Evolutionary conservation across 371 early-diverging fungal genomes (phyloP).

Genomic region (Enterospora canceri): DNA sequence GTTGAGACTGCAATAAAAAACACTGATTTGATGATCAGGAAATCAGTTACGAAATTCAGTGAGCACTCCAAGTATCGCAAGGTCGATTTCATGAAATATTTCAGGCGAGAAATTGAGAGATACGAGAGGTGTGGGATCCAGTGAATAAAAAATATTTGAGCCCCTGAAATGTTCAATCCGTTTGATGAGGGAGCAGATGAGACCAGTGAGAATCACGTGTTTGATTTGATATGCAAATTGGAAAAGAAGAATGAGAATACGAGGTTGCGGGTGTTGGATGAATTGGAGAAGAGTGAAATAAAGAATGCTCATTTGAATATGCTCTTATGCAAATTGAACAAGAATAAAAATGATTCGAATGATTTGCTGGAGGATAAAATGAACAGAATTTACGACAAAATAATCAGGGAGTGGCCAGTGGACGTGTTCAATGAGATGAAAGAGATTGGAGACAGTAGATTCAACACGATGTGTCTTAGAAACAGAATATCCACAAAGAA

Average conservation of each 20-base stretch:
- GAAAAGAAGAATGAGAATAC: background rate
- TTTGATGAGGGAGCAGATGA: background rate
- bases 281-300: background rate
- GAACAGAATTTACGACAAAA: too few relatives aligned
- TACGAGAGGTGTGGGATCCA: background rate
- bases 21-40: background rate
- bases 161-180: background rate
- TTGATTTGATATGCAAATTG: background rate
- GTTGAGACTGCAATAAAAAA: constrained; percentile 7
- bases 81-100: constrained; percentile 33
- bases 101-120: constrained; percentile 8
- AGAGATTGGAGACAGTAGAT: too few relatives aligned
- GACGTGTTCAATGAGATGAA: too few relatives aligned
- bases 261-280: background rate
- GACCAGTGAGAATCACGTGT: background rate
- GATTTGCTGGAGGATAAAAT: too few relatives aligned
- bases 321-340: too few relatives aligned
- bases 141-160: background rate
- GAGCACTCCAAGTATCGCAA: constrained; percentile 22
- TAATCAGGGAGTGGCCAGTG: too few relatives aligned
- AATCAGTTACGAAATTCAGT: background rate
- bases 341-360: too few relatives aligned
- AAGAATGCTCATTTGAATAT: background rate
- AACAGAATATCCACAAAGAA: too few relatives aligned
- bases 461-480: too few relatives aligned